Conservation (phyloP, 2,329 filamentous ascomycete species). For the Pyrenophora tritici-repentis region DNA sequence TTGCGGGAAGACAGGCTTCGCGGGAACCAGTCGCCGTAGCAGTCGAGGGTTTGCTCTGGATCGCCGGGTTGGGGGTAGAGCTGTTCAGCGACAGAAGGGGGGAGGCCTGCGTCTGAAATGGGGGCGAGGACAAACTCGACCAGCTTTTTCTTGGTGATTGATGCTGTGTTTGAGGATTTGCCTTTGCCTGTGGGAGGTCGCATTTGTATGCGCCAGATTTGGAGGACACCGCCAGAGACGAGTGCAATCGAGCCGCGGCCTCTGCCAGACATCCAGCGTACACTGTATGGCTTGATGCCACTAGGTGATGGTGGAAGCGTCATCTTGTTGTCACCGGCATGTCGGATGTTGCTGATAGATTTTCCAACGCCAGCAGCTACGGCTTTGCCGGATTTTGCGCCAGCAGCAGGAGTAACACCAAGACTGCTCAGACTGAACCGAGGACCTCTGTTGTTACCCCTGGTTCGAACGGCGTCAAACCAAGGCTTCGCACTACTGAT, state of each 20-base stretch:
- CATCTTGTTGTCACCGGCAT: constrained; percentile 76
- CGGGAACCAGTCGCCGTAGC: constrained; percentile 45
- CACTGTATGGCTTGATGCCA: constrained; percentile 62
- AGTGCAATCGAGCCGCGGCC: constrained; percentile 67
- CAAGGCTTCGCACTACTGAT: constrained; percentile 51
- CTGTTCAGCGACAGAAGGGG: constrained; percentile 38
- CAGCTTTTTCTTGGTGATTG: constrained; percentile 62
- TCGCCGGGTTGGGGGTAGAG: constrained; percentile 38
- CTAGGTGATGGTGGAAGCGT: constrained; percentile 64
- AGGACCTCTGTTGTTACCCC: constrained; percentile 37
- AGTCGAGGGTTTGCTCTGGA: constrained; percentile 23
- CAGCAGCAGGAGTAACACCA: constrained; percentile 48
- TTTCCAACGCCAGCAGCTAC: constrained; percentile 75
- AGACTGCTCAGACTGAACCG: constrained; percentile 46
- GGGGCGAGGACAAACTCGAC: constrained; percentile 70
- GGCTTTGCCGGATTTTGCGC: constrained; percentile 71
- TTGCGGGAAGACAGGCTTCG: constrained; percentile 37
- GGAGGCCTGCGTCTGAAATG: constrained; percentile 61
- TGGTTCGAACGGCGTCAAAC: constrained; percentile 45
- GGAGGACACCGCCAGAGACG: constrained; percentile 67
- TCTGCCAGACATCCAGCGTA: constrained; percentile 68
- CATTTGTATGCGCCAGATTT: constrained; percentile 65
- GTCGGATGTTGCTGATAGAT: constrained; percentile 72
- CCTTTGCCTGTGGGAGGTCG: constrained; percentile 51
- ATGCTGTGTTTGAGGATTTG: constrained; percentile 47